phyloP scores from a whole-genome alignment of 2,329 filamentous ascomycete genomes.

The Botrytis pseudocinerea region DNA sequence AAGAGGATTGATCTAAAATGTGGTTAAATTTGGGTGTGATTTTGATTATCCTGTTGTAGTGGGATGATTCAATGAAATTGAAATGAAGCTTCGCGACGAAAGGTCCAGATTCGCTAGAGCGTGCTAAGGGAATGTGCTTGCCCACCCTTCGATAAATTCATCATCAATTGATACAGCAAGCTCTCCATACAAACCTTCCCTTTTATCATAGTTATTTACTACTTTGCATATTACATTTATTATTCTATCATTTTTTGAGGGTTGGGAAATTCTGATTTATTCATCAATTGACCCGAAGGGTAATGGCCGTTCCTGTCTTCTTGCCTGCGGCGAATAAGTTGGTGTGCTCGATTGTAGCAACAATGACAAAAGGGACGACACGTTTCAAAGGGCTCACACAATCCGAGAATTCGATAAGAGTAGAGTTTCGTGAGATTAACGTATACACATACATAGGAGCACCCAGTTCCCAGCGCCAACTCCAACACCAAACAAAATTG shows the following conservation, averaged over 20 bases:
- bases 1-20: neutral
- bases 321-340: no score
- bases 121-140: neutral
- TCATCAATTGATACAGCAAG: neutral
- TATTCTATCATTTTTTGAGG: neutral
- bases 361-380: neutral
- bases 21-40: neutral
- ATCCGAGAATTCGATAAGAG: neutral
- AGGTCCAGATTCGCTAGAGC: slow-evolving; percentile 15
- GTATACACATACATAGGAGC: slow-evolving; percentile 4
- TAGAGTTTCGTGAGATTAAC: slow-evolving; percentile 15
- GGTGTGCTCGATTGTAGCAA: neutral
- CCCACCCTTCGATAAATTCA: neutral
- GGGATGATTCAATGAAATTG: slow-evolving; percentile 15
- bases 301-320: neutral
- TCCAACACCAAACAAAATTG: slow-evolving; percentile 15
- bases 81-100: slow-evolving; percentile 1
- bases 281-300: neutral
- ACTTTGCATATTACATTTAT: neutral
- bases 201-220: neutral
- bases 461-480: slow-evolving; percentile 9
- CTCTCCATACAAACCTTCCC: neutral
- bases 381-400: neutral
- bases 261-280: neutral
- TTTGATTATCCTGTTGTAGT: slow-evolving; percentile 3